Evolutionary conservation across 129 eudicot genomes (phyloP).

Genomic region (Artemisia tridentata): DNA sequence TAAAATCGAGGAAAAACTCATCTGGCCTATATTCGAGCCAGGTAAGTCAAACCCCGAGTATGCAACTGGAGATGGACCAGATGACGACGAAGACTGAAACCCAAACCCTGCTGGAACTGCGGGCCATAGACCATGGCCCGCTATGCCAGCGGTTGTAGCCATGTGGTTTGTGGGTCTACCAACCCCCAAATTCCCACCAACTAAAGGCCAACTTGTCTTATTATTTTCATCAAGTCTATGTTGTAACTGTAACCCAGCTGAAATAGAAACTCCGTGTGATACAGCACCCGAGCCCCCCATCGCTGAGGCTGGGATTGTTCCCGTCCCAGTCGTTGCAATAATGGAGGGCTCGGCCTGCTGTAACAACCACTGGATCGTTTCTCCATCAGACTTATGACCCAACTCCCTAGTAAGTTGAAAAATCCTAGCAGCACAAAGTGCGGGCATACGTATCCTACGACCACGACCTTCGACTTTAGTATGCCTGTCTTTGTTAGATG

Average conservation of each 20-base stretch:
- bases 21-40: constrained; percentile 41
- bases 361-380: constrained; percentile 83
- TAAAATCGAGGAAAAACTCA: constrained; percentile 77
- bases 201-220: constrained; percentile 52
- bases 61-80: constrained; percentile 50
- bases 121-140: constrained; percentile 41
- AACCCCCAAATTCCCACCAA: constrained; percentile 58
- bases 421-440: constrained; percentile 85
- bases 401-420: constrained; percentile 78
- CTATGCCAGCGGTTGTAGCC: constrained; percentile 32
- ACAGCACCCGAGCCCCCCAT: constrained; percentile 38
- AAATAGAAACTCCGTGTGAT: constrained; percentile 32
- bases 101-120: constrained; percentile 32
- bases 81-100: constrained; percentile 45
- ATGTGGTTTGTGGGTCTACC: constrained; percentile 43
- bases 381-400: constrained; percentile 90
- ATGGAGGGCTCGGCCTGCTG: constrained; percentile 89
- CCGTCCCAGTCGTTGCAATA: constrained; percentile 80
- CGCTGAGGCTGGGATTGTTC: constrained; percentile 83
- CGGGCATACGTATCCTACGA: constrained; percentile 87
- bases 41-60: constrained; percentile 70
- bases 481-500: constrained; percentile 80
- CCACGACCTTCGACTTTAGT: constrained; percentile 93
- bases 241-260: constrained; percentile 57
- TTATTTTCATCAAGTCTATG: constrained; percentile 51